phyloP scores from a whole-genome alignment of 1,284 basidiomycete species.

The Albatrellus sp. region DNA sequence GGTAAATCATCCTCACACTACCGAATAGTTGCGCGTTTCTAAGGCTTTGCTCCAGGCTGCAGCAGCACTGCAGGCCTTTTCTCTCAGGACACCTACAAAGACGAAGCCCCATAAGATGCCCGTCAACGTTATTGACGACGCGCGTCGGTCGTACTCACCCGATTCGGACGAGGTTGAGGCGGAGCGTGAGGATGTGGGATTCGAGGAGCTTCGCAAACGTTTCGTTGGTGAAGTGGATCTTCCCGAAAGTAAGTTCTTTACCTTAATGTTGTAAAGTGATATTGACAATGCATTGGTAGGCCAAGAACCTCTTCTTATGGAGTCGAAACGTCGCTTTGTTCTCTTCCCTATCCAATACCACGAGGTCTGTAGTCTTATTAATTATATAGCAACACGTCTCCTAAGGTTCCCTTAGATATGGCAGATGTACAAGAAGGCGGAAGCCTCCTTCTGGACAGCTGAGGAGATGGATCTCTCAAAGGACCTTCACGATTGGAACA shows the following conservation, averaged over 20 bases:
- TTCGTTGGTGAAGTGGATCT: slow-evolving; percentile 59
- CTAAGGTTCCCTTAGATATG: slow-evolving; percentile 57
- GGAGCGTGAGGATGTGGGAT: slow-evolving; percentile 12
- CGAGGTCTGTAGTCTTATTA: slow-evolving; percentile 43
- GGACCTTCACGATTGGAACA: slow-evolving; percentile 88
- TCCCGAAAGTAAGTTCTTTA: slow-evolving; percentile 44
- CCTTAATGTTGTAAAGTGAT: slow-evolving; percentile 7
- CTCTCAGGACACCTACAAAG: slow-evolving; percentile 11
- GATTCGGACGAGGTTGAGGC: slow-evolving; percentile 8
- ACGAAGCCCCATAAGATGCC: neutral
- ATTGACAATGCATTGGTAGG: slow-evolving; percentile 1
- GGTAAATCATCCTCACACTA: too few species aligned
- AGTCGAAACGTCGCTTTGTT: slow-evolving; percentile 76
- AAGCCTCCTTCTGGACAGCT: slow-evolving; percentile 94
- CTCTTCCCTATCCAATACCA: slow-evolving; percentile 92
- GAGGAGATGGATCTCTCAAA: slow-evolving; percentile 97
- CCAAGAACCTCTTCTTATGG: slow-evolving; percentile 66
- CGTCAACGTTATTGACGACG: slow-evolving; percentile 7
- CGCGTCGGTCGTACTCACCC: slow-evolving; percentile 10
- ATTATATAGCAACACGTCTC: neutral
- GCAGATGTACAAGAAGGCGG: slow-evolving; percentile 93
- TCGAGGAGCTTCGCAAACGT: slow-evolving; percentile 17
- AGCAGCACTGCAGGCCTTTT: slow-evolving; percentile 12
- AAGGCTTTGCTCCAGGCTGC: slow-evolving; percentile 7
- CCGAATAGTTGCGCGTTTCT: neutral